phyloP scores from a whole-genome alignment of 208 protist genomes.

The Ichthyophonus hoferi region DNA sequence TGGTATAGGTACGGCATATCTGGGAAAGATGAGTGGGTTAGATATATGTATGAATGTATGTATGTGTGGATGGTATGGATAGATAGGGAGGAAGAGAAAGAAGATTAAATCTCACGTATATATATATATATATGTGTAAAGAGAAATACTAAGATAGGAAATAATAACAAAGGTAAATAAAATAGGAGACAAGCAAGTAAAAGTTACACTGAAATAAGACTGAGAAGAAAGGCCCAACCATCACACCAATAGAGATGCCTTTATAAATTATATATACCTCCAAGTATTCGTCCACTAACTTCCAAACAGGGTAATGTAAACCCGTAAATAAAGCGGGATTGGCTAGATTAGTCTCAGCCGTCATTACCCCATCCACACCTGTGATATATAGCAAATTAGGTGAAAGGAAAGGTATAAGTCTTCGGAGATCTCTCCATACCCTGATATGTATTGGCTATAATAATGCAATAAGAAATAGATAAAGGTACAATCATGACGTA shows the following conservation, averaged over 20 bases:
- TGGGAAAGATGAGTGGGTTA: neutral
- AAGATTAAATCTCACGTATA: too few species aligned
- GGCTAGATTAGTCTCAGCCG: conserved; percentile 39
- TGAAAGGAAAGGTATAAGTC: too few species aligned
- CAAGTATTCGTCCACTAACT: conserved; percentile 51
- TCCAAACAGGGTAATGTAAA: neutral
- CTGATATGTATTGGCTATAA: too few species aligned
- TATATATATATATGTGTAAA: neutral
- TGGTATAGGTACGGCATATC: neutral
- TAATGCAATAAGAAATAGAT: too few species aligned
- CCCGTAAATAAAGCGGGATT: conserved; percentile 57
- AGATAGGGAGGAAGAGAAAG: too few species aligned
- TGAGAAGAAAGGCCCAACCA: neutral
- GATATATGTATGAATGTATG: neutral
- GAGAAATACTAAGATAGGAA: too few species aligned
- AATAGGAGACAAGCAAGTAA: neutral
- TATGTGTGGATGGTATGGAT: too few species aligned
- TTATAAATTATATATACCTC: conserved; percentile 8
- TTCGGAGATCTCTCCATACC: too few species aligned
- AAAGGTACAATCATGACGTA: too few species aligned
- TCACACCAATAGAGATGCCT: neutral
- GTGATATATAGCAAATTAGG: neutral
- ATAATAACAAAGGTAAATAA: too few species aligned
- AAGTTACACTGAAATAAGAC: neutral
- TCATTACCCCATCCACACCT: conserved; percentile 55